Evolutionary conservation across 495 filamentous ascomycete genomes (phyloP).

Genomic region (Pseudomonodictys pantanalensis): DNA sequence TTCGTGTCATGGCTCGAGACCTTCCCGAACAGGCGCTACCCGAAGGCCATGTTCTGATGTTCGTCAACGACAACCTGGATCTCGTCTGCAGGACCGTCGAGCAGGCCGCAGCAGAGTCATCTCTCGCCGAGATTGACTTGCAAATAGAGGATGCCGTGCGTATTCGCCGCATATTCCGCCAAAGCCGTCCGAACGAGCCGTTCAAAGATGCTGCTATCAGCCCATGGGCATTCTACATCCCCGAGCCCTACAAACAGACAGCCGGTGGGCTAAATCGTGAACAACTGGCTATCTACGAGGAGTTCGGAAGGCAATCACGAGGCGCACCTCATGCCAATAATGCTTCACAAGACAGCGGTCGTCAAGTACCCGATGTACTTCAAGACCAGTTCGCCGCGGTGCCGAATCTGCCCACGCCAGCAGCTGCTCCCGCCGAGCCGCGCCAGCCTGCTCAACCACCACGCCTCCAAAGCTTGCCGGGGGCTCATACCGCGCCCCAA

Average conservation of each 20-base stretch:
- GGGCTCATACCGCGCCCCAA: constrained; percentile 41
- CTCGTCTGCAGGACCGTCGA: constrained; percentile 88
- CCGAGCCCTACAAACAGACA: constrained; percentile 80
- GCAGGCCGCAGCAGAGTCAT: constrained; percentile 87
- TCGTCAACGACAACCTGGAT: constrained; percentile 96
- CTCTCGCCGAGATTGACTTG: constrained; percentile 88
- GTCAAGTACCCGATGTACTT: constrained; percentile 69
- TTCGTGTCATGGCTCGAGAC: constrained; percentile 71
- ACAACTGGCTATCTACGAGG: constrained; percentile 92
- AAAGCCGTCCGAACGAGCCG: constrained; percentile 69
- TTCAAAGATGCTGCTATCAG: constrained; percentile 75
- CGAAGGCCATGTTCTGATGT: constrained; percentile 90
- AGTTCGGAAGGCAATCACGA: constrained; percentile 82
- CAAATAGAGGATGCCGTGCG: constrained; percentile 76
- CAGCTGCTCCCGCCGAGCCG: constrained; percentile 72
- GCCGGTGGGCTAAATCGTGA: constrained; percentile 81
- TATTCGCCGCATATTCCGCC: constrained; percentile 66
- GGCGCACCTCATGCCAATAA: constrained; percentile 56
- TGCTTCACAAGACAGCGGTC: constrained; percentile 56
- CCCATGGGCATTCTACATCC: constrained; percentile 83
- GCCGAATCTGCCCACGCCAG: constrained; percentile 73
- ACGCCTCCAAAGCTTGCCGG: constrained; percentile 38
- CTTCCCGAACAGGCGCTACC: constrained; percentile 70
- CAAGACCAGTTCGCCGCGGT: constrained; percentile 78
- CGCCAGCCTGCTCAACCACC: constrained; percentile 62